Evolutionary conservation across 192 early-diverging fungal genomes (phyloP).

Genomic region (Allomyces javanicus): DNA sequence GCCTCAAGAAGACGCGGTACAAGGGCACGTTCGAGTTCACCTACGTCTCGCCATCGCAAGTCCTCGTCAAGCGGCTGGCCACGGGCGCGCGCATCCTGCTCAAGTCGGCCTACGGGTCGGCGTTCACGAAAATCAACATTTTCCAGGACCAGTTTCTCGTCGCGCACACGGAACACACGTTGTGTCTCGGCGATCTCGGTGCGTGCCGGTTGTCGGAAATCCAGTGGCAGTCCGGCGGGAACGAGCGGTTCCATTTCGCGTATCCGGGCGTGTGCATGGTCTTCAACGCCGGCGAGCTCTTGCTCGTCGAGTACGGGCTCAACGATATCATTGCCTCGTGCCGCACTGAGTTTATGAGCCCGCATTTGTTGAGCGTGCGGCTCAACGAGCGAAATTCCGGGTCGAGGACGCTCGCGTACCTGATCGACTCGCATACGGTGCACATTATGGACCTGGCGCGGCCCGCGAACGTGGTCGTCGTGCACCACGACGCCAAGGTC

Average conservation of each 20-base stretch:
- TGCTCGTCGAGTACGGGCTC: conserved; percentile 42
- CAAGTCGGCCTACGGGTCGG: conserved; percentile 43
- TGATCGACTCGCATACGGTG: conserved; percentile 38
- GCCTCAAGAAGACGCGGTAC: conserved; percentile 35
- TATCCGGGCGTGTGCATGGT: conserved; percentile 43
- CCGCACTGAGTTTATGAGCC: conserved; percentile 42
- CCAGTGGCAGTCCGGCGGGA: conserved; percentile 31
- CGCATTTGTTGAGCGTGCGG: conserved; percentile 39
- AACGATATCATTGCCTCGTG: conserved; percentile 40
- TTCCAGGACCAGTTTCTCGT: conserved; percentile 46
- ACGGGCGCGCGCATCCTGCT: conserved; percentile 45
- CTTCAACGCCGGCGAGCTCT: conserved; percentile 42
- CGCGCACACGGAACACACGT: conserved; percentile 37
- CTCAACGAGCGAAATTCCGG: conserved; percentile 36
- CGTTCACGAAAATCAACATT: conserved; percentile 46
- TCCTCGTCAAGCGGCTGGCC: conserved; percentile 45
- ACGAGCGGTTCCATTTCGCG: conserved; percentile 43
- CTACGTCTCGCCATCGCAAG: conserved; percentile 39
- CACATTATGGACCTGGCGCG: conserved; percentile 27
- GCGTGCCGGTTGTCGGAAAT: conserved; percentile 40
- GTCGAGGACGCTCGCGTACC: conserved; percentile 36
- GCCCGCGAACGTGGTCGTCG: conserved; percentile 15
- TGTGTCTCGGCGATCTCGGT: conserved; percentile 40
- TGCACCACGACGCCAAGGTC: conserved; percentile 32
- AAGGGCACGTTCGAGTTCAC: conserved; percentile 53